Conservation (phyloP, 192 early-diverging fungal genomes). For the Phycomyces blakesleeanus region DNA sequence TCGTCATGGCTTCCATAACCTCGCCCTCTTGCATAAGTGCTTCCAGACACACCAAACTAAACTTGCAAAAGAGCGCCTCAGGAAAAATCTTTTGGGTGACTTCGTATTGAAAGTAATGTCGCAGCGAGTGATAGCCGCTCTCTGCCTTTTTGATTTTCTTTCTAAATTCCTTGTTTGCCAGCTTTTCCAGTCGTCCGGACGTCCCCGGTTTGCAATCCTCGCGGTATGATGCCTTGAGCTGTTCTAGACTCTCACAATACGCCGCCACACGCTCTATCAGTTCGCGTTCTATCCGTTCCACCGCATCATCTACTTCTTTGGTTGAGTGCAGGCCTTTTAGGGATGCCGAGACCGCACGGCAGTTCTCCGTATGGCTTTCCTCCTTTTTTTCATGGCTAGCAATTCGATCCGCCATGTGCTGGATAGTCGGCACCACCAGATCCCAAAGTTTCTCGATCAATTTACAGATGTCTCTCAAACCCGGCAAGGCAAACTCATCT, state of each 20-base stretch:
- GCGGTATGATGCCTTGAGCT: neutral
- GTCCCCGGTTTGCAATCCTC: neutral
- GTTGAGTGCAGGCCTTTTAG: conserved; percentile 21
- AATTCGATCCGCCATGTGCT: conserved; percentile 20
- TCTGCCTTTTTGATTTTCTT: conserved; percentile 63
- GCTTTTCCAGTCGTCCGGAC: conserved; percentile 51
- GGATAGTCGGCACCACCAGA: conserved; percentile 8
- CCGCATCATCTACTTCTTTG: conserved; percentile 19
- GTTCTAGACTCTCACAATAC: conserved; percentile 34
- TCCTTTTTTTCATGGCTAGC: conserved; percentile 8
- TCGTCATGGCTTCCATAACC: conserved; percentile 61
- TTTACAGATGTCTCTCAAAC: neutral
- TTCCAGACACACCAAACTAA: conserved; percentile 58
- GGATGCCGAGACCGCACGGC: neutral
- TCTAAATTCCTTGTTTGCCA: conserved; percentile 64
- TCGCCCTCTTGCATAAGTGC: conserved; percentile 74
- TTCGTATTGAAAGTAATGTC: conserved; percentile 51
- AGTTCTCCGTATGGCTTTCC: conserved; percentile 8
- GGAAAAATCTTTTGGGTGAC: conserved; percentile 33
- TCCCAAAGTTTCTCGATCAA: conserved; percentile 13
- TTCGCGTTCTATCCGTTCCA: conserved; percentile 32
- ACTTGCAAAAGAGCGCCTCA: conserved; percentile 36
- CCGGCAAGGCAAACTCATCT: conserved; percentile 16
- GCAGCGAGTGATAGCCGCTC: conserved; percentile 47
- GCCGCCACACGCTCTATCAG: conserved; percentile 44